Evolutionary conservation across 2,329 filamentous ascomycete species (phyloP), one percentile per base, ranked within the genome.

Genomic region (Aspergillus fumigatiaffinis): DNA sequence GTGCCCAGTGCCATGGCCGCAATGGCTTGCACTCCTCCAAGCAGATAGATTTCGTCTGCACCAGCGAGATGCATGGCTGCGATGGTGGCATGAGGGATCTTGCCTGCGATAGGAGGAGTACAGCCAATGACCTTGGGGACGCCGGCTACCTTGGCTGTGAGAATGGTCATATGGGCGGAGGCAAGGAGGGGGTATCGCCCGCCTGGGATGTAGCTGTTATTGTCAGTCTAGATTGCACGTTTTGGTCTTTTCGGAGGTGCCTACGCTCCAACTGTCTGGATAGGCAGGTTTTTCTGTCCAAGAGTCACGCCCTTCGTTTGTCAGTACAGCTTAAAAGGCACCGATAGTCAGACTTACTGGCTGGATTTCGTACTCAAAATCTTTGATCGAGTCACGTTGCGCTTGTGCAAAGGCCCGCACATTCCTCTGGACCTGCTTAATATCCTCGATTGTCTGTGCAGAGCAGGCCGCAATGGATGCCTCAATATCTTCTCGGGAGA

Each of bases 141-240:
- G 2, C 81, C 81, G 4, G 81, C 81, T 4, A 79, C 78, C 62
- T 83, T 83, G 23, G 81, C 81, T 0, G 81, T 83, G 4, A 82
- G 65, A 50, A 83, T 82, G 2, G 81, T 83, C 81, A 83, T 83
- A 64, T 83, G 81, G 2, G 79, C 79, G 7, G 77, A 80, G 1
- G 81, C 81, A 2, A 83, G 77, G 2, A 83, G 72, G 0, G 81
- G 79, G 58, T 83, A 84, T 6, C 80, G 74, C 3, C 81, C 80
- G 4, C 80, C 80, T 1, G 80, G 80, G 44, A 82, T 80, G 59
- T 80, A 81, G 0, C 71, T 73, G 3, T 26, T 3, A 26, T 9
- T 10, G 17, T 41, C 17, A 35, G 32, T 17, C 32, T 17, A 35
- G 32, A 35, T 7, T 35, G 14, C 14, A 17, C 5, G 2, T 35